Evolutionary conservation across 352 stramenopile genomes (phyloP), one percentile per base, ranked within the genome.

Genomic region (Phytopythium chamaehyphon): DNA sequence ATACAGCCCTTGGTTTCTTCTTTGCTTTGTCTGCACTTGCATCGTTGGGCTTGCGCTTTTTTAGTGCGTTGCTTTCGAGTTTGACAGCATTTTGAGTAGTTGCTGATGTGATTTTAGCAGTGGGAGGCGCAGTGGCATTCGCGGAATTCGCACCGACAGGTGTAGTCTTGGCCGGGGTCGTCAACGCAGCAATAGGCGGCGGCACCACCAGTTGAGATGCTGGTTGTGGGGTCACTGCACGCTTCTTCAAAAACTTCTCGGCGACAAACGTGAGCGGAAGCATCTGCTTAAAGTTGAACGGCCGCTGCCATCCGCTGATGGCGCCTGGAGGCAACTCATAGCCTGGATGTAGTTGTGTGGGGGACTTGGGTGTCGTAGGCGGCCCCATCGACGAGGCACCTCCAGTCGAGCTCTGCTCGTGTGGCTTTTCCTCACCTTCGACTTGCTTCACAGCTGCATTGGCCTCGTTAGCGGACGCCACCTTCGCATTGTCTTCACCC

Each of bases 181-280:
- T 10, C 24, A 37, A 43, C 26, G 57, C 38, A 46, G 40, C 14
- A 18, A 6, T 47, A 8, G 39, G 21, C 26, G 43, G 22, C 6
- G 40, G 16, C 11, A 19, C 14, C 31, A 33, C 28, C 9, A 33
- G 28, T 33, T 33, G 28, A 33, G 28, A 33, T 10, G 39, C 42
- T 18, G 22, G 40, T 35, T 52, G 24, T 6, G 42, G 33, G 10
- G 46, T 51, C 15, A 37, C 56, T 6, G 60, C 31, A 26, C 82
- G 78, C 44, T 65, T 62, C 48, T 66, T 69, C 22, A 88, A 52
- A 47, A 88, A 86, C 36, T 74, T 80, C 14, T 76, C 74, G 1
- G 77, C 77, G 5, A 82, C 68, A 48, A 83, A 86, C 8, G 67
- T 71, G 14, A 86, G 55, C 9, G 77, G 72, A 11, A 83, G 48